phyloP scores from a whole-genome alignment of 192 early-diverging fungal genomes.

The Dimargaris verticillata region DNA sequence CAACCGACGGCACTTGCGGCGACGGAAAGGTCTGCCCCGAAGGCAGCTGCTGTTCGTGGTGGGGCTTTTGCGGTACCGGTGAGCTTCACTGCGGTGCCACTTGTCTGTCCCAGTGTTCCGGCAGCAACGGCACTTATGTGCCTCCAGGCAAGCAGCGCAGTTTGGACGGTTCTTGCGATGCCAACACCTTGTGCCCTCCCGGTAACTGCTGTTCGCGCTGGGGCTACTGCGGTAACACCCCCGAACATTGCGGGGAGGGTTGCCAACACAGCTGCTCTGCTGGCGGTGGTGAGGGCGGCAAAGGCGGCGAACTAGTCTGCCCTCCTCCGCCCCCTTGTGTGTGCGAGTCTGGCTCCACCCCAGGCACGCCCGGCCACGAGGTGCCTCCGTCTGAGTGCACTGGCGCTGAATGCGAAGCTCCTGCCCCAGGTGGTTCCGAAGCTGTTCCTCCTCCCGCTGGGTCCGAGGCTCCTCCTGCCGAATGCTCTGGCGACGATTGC shows the following conservation, averaged over 20 bases:
- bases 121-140: slow-evolving; percentile 3
- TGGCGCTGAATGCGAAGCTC: background rate
- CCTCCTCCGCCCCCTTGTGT: slow-evolving; percentile 5
- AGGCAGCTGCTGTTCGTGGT: slow-evolving; percentile 13
- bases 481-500: background rate
- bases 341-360: background rate
- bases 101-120: slow-evolving; percentile 8
- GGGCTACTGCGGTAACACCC: slow-evolving; percentile 8
- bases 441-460: background rate
- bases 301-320: background rate
- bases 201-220: slow-evolving; percentile 10
- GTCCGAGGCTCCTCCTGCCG: background rate
- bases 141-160: slow-evolving; percentile 10
- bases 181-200: slow-evolving; percentile 6
- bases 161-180: slow-evolving; percentile 4
- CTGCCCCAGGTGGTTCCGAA: background rate
- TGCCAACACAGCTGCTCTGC: slow-evolving; percentile 1
- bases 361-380: background rate
- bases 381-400: background rate
- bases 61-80: slow-evolving; percentile 12
- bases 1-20: slow-evolving; percentile 10
- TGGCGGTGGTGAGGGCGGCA: background rate
- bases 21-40: slow-evolving; percentile 9
- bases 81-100: slow-evolving; percentile 12
- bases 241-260: slow-evolving; percentile 5